Base-by-base conservation (phyloP, 1,139 yeast species). In the Yamadazyma dushanensis region DNA sequence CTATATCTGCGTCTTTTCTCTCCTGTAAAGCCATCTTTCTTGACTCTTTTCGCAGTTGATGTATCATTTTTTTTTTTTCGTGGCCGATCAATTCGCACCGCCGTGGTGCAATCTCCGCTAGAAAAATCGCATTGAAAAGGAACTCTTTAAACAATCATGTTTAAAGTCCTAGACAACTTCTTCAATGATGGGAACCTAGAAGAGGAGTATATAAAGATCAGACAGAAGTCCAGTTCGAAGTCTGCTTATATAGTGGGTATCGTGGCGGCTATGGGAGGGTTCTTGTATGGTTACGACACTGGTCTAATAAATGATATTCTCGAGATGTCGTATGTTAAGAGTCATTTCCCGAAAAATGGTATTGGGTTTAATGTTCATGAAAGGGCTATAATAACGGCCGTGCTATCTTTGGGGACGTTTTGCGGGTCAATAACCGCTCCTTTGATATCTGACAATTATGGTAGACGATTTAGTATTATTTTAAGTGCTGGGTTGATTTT, bases 181-280 rank as follows among this genome's bases (percentile, higher is more conserved):
- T 56, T 69, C 39, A 63, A 63, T 45, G 70, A 66, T 42, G 56
- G 56, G 36, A 57, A 68, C 16, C 50, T 59, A 32, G 70, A 65
- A 41, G 73, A 67, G 37, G 56, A 66, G 45, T 58, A 63, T 49
- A 53, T 58, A 22, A 64, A 64, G 44, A 57, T 67, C 54, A 66
- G 72, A 39, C 70, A 66, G 52, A 63, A 70, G 41, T 75, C 78
- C 40, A 76, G 83, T 2, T 71, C 80, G 4, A 60, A 66, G 33
- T 77, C 82, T 64, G 86, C 89, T 10, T 57, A 82, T 29, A 61
- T 73, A 11, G 88, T 84, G 5, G 92, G 92, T 39, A 52, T 78
- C 22, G 80, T 83, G 38, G 89, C 90, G 7, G 92, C 94, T 14
- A 73, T 83, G 15, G 94, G 94, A 26, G 95, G 94, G 0, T 84